A percentile compares a stretch with the other conserved stretches of the same genome.
phyloP scores from a whole-genome alignment of 352 stramenopile species.

The Pythium rhizo-oryzae region DNA sequence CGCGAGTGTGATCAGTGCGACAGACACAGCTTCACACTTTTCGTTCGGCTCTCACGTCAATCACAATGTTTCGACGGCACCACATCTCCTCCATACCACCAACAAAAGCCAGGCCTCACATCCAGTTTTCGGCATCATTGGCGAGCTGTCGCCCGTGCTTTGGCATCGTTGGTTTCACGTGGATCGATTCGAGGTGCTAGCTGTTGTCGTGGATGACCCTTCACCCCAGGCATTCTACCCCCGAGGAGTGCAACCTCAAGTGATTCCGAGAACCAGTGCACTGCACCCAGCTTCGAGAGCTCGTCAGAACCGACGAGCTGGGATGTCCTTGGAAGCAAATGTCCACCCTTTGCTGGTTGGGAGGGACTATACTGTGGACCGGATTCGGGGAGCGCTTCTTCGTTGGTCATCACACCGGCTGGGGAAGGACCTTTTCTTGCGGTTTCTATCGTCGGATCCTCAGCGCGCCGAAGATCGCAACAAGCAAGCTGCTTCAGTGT shows the following conservation, averaged over 20 bases:
- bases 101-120: slow-evolving; percentile 60
- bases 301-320: slow-evolving; percentile 17
- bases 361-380: slow-evolving; percentile 59
- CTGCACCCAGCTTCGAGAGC: slow-evolving; percentile 2
- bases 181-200: slow-evolving; percentile 84
- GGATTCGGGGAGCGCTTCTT: slow-evolving; percentile 54
- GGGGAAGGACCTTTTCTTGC: slow-evolving; percentile 79
- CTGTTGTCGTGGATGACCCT: slow-evolving; percentile 67
- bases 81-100: slow-evolving; percentile 19
- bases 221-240: slow-evolving; percentile 72
- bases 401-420: slow-evolving; percentile 84
- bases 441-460: slow-evolving; percentile 47
- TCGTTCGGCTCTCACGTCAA: slow-evolving; percentile 67
- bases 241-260: background rate
- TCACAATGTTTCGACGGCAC: slow-evolving; percentile 23
- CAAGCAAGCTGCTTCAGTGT: slow-evolving; percentile 25
- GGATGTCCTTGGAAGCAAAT: slow-evolving; percentile 20
- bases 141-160: slow-evolving; percentile 81
- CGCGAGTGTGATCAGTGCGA: slow-evolving; percentile 38
- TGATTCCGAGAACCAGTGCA: slow-evolving; percentile 19
- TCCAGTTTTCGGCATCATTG: slow-evolving; percentile 90
- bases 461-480: slow-evolving; percentile 9
- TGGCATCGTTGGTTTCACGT: slow-evolving; percentile 92
- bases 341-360: slow-evolving; percentile 37
- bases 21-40: slow-evolving; percentile 55